A percentile compares a stretch with the other conserved stretches of the same genome.
These are phyloP conservation scores for Pythium aristosporum DNA, from an alignment of 352 stramenopile species.

Conservation along the genomic window DNA sequence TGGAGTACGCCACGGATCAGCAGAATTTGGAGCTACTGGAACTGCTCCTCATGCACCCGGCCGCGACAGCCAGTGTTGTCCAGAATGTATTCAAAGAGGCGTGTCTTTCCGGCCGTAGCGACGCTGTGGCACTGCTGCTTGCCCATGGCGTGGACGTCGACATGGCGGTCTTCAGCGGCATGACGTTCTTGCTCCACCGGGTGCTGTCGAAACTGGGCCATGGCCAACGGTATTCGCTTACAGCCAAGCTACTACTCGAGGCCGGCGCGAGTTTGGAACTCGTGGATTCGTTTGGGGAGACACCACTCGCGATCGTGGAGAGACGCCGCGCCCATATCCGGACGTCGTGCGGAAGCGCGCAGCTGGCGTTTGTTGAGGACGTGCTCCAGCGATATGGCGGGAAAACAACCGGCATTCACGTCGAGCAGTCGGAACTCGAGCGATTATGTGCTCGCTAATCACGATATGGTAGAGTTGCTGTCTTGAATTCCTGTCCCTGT, in stretches of 20 bases:
- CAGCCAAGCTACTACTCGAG: slow-evolving; percentile 13
- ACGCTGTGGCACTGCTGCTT: background rate
- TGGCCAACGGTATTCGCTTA: background rate
- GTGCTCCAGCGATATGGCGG: background rate
- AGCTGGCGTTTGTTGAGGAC: background rate
- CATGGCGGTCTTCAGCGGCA: background rate
- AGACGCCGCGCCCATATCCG: slow-evolving; percentile 1
- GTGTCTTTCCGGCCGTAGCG: background rate
- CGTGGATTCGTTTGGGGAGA: slow-evolving; percentile 8
- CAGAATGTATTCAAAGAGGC: slow-evolving; percentile 11
- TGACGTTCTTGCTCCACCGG: slow-evolving; percentile 14
- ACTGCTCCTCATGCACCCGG: background rate
- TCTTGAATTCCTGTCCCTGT: background rate
- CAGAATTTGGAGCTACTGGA: slow-evolving; percentile 2
- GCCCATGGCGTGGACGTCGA: slow-evolving; percentile 13
- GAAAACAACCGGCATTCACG: background rate
- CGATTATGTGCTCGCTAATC: background rate
- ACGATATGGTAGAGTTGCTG: background rate
- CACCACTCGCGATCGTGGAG: background rate
- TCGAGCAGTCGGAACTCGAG: background rate
- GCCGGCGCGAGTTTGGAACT: background rate
- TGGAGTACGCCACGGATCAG: background rate
- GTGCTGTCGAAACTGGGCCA: slow-evolving; percentile 3
- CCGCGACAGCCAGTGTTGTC: background rate
- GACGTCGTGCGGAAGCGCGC: background rate